Conservation (phyloP, 202 grass and related monocot genomes). For the Brachypodium distachyon region DNA sequence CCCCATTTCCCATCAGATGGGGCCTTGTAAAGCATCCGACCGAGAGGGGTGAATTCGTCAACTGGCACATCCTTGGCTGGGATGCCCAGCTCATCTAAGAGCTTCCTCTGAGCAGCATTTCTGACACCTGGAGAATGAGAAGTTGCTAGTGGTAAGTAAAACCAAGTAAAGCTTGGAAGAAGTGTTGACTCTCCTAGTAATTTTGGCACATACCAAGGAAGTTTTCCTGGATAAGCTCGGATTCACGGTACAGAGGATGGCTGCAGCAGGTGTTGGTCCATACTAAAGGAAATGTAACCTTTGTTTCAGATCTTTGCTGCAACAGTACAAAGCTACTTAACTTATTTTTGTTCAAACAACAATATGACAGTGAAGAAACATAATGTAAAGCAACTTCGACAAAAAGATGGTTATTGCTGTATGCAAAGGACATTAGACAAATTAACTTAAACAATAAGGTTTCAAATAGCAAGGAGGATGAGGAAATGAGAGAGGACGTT, state of each 20-base stretch:
- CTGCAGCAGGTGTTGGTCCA: slow-evolving; percentile 99
- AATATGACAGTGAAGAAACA: not conserved
- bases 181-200: not conserved
- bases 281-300: slow-evolving; percentile 94
- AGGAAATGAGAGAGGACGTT: not conserved
- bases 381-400: not conserved
- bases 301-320: slow-evolving; percentile 86
- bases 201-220: slow-evolving; percentile 51
- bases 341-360: not conserved
- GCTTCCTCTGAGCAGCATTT: slow-evolving; percentile 97
- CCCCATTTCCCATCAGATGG: slow-evolving; percentile 96
- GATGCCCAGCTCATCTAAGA: slow-evolving; percentile 90
- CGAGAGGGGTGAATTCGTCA: slow-evolving; percentile 80
- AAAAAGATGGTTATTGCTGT: not conserved
- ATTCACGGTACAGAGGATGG: slow-evolving; percentile 95
- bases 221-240: slow-evolving; percentile 90
- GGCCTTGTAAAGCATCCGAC: slow-evolving; percentile 94
- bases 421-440: not conserved
- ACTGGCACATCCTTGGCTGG: slow-evolving; percentile 69
- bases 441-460: not conserved
- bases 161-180: not conserved
- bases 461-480: not conserved
- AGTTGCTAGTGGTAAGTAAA: not conserved
- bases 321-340: slow-evolving; percentile 15
- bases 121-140: slow-evolving; percentile 49